A percentile compares a stretch with the other conserved stretches of the same genome.
These are phyloP conservation scores for Xanthoceras sorbifolium DNA, from an alignment of 345 rosid genomes.

Conservation along the genomic window DNA sequence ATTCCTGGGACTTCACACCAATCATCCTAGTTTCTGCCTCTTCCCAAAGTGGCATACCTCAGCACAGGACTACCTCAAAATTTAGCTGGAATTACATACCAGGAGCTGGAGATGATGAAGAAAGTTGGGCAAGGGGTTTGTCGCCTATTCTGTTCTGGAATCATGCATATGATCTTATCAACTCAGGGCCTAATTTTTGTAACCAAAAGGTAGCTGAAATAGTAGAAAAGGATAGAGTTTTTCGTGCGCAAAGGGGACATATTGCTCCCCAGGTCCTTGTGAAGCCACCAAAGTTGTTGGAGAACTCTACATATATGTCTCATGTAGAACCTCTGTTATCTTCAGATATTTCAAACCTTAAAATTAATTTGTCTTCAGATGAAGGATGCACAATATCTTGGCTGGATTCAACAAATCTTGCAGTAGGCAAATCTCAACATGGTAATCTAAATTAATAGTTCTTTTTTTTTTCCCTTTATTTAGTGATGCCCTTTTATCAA, in stretches of 20 bases:
- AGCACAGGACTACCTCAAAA: constrained; percentile 53
- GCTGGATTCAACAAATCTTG: constrained; percentile 76
- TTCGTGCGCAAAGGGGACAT: constrained; percentile 72
- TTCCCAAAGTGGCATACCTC: constrained; percentile 44
- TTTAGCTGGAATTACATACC: constrained; percentile 95
- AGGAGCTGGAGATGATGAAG: constrained; percentile 99
- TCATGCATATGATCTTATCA: constrained; percentile 65
- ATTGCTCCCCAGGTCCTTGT: constrained; percentile 64
- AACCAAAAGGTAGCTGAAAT: constrained; percentile 87
- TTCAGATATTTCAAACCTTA: constrained; percentile 26
- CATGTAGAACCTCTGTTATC: constrained; percentile 22
- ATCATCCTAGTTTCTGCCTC: constrained; percentile 86
- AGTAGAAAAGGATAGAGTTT: constrained; percentile 81
- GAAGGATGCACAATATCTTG: constrained; percentile 47
- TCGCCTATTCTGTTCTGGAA: constrained; percentile 80
- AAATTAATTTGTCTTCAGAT: constrained; percentile 24
- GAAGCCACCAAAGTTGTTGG: constrained; percentile 36
- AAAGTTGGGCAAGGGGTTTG: constrained; percentile 95
- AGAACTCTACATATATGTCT: constrained; percentile 16
- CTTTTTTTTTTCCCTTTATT: not conserved
- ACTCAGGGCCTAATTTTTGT: constrained; percentile 70
- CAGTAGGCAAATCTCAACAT: constrained; percentile 51
- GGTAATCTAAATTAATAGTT: constrained; percentile 40
- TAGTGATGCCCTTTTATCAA: not conserved
- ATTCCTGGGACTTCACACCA: constrained; percentile 92